Conservation (phyloP, 1,284 basidiomycete genomes). For the Amylostereum chailletii region DNA sequence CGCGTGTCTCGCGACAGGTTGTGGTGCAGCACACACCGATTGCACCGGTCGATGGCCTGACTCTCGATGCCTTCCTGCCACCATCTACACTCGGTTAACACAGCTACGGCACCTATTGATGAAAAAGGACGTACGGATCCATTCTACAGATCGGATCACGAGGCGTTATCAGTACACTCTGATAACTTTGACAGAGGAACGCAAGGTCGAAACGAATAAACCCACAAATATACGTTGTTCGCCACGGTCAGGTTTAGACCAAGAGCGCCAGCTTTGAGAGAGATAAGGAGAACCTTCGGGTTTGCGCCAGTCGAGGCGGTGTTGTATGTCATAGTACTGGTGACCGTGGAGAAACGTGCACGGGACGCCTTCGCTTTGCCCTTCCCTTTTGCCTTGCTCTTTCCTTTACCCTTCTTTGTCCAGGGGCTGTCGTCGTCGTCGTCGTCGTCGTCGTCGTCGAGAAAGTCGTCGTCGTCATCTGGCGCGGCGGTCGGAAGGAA, state of each 20-base stretch:
- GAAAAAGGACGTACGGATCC: conserved; percentile 62
- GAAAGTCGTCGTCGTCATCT: conserved; percentile 28
- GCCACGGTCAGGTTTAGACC: conserved; percentile 86
- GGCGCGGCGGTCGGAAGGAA: conserved; percentile 4
- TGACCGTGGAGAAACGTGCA: conserved; percentile 3
- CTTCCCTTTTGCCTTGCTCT: conserved; percentile 30
- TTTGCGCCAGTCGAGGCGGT: conserved; percentile 26
- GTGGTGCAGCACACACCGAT: conserved; percentile 31
- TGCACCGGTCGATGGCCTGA: conserved; percentile 81
- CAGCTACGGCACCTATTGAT: background rate
- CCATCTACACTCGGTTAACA: conserved; percentile 40
- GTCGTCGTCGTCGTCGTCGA: conserved; percentile 33
- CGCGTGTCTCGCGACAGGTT: conserved; percentile 8
- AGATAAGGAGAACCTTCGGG: conserved; percentile 80
- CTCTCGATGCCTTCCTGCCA: conserved; percentile 86
- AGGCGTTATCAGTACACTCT: background rate
- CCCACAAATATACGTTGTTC: conserved; percentile 83
- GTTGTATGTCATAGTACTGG: conserved; percentile 4
- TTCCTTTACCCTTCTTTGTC: conserved; percentile 26
- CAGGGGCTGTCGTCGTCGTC: conserved; percentile 20
- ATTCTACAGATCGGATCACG: conserved; percentile 37
- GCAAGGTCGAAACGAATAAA: conserved; percentile 10
- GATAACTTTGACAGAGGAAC: background rate
- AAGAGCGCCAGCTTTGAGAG: conserved; percentile 76
- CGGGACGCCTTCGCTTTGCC: conserved; percentile 12